phyloP scores from a whole-genome alignment of 495 filamentous ascomycete species.

The Viridothelium virens region DNA sequence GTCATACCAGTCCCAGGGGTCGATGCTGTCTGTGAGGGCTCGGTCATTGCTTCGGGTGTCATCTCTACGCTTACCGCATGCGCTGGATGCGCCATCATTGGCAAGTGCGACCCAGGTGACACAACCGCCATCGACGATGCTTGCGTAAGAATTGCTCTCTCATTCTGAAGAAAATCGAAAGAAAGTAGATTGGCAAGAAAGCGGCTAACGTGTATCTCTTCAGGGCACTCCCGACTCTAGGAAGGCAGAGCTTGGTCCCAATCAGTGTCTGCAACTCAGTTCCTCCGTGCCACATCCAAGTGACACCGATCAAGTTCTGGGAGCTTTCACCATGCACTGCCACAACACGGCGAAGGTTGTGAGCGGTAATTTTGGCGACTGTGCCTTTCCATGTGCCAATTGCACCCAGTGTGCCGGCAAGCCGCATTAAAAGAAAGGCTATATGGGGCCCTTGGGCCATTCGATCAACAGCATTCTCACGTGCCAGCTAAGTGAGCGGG shows the following conservation, averaged over 20 bases:
- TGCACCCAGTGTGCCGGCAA: not conserved
- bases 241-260: not conserved
- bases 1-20: not conserved
- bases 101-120: not conserved
- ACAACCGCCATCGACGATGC: not conserved
- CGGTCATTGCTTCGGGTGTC: not conserved
- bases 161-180: not conserved
- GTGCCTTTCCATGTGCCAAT: not conserved
- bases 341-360: not conserved
- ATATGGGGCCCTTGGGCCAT: not conserved
- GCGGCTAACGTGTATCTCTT: not conserved
- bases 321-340: not conserved
- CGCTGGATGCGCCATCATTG: not conserved
- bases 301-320: not conserved
- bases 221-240: slow-evolving; percentile 1
- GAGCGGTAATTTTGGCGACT: not conserved
- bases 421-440: not conserved
- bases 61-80: not conserved
- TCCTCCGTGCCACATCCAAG: not conserved
- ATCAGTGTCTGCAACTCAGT: not conserved
- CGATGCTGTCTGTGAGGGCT: not conserved
- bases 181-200: not conserved
- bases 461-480: not conserved
- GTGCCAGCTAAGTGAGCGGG: not conserved
- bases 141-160: not conserved